phyloP scores from a whole-genome alignment of 192 early-diverging fungal species.

The Coemansia erecta region DNA sequence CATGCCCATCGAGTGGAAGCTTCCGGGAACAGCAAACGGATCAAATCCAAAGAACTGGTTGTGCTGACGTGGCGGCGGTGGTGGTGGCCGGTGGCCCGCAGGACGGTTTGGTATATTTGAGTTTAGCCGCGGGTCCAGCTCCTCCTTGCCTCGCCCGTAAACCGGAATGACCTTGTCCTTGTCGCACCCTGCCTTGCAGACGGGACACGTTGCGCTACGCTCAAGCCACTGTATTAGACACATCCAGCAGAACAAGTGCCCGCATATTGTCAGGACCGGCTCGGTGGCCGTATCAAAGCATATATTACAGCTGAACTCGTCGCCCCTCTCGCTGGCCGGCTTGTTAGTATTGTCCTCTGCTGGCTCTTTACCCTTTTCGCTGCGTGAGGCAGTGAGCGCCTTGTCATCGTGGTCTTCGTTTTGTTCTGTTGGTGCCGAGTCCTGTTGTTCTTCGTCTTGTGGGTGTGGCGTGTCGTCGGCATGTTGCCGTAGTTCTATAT shows the following conservation, averaged over 20 bases:
- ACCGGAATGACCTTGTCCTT: constrained; percentile 82
- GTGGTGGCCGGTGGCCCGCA: constrained; percentile 74
- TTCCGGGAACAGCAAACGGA: constrained; percentile 58
- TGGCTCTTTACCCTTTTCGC: constrained; percentile 13
- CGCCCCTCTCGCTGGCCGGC: constrained; percentile 7
- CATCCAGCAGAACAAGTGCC: constrained; percentile 78
- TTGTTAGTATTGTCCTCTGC: not conserved
- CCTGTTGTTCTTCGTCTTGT: no score
- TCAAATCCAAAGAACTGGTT: constrained; percentile 57
- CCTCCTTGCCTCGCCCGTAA: constrained; percentile 76
- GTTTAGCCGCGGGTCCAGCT: constrained; percentile 63
- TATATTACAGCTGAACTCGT: constrained; percentile 52
- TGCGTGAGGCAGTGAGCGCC: constrained; percentile 2
- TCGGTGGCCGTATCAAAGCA: constrained; percentile 74
- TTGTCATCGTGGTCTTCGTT: not conserved
- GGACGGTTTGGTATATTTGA: constrained; percentile 66
- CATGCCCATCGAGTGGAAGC: constrained; percentile 55
- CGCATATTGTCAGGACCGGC: constrained; percentile 76
- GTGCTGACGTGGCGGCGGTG: constrained; percentile 61
- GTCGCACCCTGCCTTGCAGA: constrained; percentile 82
- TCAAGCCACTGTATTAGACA: constrained; percentile 77
- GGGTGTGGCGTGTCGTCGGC: not conserved
- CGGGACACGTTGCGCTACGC: constrained; percentile 74
- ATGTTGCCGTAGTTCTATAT: not conserved
- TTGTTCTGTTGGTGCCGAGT: not conserved